These are phyloP conservation scores for Arthroderma uncinatum DNA, from an alignment of 2,329 filamentous ascomycete species.

Conservation along the genomic window DNA sequence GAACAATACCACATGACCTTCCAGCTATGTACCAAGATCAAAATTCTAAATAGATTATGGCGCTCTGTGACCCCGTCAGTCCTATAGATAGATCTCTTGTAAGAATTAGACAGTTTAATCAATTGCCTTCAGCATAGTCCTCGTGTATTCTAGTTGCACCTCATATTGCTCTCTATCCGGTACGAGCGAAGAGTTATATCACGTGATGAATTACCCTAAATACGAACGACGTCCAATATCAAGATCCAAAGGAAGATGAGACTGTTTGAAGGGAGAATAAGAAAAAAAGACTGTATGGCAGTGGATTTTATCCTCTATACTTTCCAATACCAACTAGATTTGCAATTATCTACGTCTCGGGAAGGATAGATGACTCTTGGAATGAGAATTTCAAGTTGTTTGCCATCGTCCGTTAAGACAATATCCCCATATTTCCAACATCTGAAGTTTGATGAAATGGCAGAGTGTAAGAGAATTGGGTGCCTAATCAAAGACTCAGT, in stretches of 20 bases:
- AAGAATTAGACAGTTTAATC: background rate
- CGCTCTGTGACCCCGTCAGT: background rate
- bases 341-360: too few species aligned
- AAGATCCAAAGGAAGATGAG: too few species aligned
- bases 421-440: background rate
- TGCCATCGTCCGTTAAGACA: background rate
- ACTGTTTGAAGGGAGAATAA: too few species aligned
- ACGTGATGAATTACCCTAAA: too few species aligned
- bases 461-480: background rate
- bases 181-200: too few species aligned
- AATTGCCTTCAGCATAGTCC: background rate
- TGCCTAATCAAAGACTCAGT: background rate
- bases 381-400: background rate
- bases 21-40: background rate
- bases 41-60: background rate
- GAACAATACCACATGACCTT: too few species aligned
- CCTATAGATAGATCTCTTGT: background rate
- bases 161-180: background rate
- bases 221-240: too few species aligned
- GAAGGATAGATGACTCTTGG: background rate
- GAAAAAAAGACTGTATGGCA: background rate
- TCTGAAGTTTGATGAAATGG: background rate
- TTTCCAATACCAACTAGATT: too few species aligned
- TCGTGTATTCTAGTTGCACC: background rate
- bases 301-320: background rate